A percentile compares a stretch with the other conserved stretches of the same genome.
These are phyloP conservation scores for Podaxis mareebaensis DNA, from an alignment of 768 basidiomycete species.

Conservation along the genomic window DNA sequence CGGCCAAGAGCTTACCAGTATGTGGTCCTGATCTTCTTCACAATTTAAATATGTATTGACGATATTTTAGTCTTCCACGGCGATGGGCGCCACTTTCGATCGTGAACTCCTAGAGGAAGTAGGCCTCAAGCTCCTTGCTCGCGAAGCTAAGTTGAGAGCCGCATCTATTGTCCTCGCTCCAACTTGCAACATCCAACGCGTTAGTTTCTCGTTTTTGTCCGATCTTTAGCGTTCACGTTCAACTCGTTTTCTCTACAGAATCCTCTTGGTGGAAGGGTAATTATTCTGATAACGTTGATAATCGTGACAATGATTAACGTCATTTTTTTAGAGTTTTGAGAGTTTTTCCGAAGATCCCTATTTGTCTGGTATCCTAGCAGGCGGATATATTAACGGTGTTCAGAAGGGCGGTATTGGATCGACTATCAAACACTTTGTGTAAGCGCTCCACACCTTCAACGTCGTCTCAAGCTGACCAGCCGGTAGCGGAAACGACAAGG, in stretches of 20 bases:
- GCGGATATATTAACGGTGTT: constrained; percentile 75
- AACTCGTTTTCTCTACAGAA: constrained; percentile 37
- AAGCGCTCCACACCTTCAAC: constrained; percentile 19
- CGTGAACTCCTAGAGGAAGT: constrained; percentile 60
- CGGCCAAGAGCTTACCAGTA: constrained; percentile 76
- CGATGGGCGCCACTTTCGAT: constrained; percentile 77
- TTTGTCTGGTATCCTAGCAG: constrained; percentile 68
- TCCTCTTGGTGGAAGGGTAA: constrained; percentile 69
- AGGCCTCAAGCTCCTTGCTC: constrained; percentile 64
- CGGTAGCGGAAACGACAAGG: constrained; percentile 75
- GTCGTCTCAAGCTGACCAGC: neutral
- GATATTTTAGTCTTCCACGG: constrained; percentile 56
- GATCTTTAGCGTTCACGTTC: constrained; percentile 2
- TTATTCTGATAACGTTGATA: constrained; percentile 15
- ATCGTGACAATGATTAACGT: neutral
- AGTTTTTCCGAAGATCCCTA: constrained; percentile 80
- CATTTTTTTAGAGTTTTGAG: constrained; percentile 58
- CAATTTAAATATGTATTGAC: neutral
- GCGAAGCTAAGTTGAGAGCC: constrained; percentile 69
- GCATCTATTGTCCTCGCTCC: constrained; percentile 75
- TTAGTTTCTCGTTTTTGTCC: constrained; percentile 25
- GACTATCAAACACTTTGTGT: constrained; percentile 84
- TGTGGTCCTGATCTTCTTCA: constrained; percentile 20
- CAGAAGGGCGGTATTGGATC: constrained; percentile 76
- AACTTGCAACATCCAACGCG: constrained; percentile 84